phyloP scores from a whole-genome alignment of 2,329 filamentous ascomycete species.

The Corniculantispora saksenae region DNA sequence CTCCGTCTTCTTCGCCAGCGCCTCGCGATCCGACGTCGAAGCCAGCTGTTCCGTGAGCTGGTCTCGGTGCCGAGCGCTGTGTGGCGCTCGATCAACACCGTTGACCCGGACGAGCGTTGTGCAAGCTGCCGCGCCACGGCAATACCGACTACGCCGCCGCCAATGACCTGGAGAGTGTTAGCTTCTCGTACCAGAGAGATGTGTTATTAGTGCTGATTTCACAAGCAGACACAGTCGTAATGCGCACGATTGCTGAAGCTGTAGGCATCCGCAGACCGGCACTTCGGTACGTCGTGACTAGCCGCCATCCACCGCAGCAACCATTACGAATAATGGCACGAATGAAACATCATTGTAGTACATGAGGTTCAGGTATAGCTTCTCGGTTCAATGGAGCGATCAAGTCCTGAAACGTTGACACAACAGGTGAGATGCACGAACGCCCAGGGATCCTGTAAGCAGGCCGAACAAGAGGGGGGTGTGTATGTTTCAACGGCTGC shows the following conservation, averaged over 20 bases:
- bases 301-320: not conserved
- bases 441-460: not conserved
- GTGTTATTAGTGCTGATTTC: not conserved
- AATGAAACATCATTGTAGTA: too few relatives aligned
- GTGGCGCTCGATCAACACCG: slow-evolving; percentile 81
- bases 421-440: not conserved
- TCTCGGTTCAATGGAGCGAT: not conserved
- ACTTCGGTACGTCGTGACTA: too few relatives aligned
- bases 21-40: slow-evolving; percentile 46
- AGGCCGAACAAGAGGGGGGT: not conserved
- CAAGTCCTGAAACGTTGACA: not conserved
- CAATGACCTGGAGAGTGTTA: slow-evolving; percentile 47
- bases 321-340: not conserved
- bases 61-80: slow-evolving; percentile 77
- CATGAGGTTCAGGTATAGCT: too few relatives aligned
- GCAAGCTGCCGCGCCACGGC: slow-evolving; percentile 76
- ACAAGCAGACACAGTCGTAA: too few relatives aligned
- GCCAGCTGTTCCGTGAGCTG: slow-evolving; percentile 61
- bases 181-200: not conserved
- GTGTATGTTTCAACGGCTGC: slow-evolving; percentile 3
- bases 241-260: not conserved
- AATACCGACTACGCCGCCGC: slow-evolving; percentile 72
- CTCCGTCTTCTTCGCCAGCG: slow-evolving; percentile 49
- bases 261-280: not conserved
- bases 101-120: slow-evolving; percentile 60